Percentiles rank a stretch among this genome's conserved stretches.
phyloP scores from a whole-genome alignment of 129 eudicot species.

The Mikania micrantha region DNA sequence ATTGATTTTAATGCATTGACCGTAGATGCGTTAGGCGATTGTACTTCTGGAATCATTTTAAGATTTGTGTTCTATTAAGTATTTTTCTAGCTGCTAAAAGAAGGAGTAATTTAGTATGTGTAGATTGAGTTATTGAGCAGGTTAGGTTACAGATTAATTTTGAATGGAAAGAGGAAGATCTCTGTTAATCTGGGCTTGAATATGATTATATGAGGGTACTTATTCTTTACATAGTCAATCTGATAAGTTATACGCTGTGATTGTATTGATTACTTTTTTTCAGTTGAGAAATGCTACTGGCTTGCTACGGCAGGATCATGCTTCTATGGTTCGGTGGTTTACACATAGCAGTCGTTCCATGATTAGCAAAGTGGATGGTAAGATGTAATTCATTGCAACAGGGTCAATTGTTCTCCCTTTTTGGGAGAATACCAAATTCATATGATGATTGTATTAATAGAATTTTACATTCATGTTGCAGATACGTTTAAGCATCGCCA shows the following conservation, averaged over 20 bases:
- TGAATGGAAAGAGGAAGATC: background rate
- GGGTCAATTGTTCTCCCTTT: background rate
- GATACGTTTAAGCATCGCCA: conserved; percentile 33
- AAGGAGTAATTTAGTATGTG: background rate
- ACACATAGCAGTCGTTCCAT: conserved; percentile 29
- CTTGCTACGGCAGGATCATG: conserved; percentile 40
- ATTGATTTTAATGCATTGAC: background rate
- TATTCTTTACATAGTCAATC: background rate
- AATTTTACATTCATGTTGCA: conserved; percentile 9
- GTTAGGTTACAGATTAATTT: conserved; percentile 3
- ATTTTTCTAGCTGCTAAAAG: background rate
- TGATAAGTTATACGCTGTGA: background rate
- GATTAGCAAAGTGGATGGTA: conserved; percentile 43
- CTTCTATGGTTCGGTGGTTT: conserved; percentile 50
- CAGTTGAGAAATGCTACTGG: conserved; percentile 48
- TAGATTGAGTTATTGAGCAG: background rate
- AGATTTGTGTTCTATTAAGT: background rate
- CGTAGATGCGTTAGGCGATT: conserved; percentile 19
- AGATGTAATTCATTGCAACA: no score
- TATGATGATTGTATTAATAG: background rate
- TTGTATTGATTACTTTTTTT: conserved; percentile 6
- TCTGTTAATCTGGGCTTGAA: background rate
- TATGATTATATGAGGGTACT: background rate
- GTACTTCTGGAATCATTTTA: background rate
- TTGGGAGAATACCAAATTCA: background rate